Base-by-base conservation (phyloP, 2,329 filamentous ascomycete genomes). In the Cladosporium sp. region DNA sequence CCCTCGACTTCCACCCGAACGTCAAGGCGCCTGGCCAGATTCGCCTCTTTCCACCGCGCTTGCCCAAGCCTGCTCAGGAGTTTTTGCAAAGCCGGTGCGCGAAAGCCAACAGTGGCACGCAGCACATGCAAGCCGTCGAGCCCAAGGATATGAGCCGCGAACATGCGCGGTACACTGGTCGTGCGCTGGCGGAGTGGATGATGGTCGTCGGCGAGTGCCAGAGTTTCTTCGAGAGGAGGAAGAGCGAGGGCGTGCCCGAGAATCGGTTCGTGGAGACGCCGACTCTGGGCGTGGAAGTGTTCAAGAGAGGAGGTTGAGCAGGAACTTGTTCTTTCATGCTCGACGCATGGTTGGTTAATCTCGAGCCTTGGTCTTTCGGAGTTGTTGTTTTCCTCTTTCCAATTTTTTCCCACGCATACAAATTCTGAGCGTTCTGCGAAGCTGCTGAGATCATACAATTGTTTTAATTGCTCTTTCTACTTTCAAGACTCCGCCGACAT, bases 121-220 rank as follows among this genome's bases (percentile, higher is more conserved):
- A 67, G 70, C 55, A 51, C 28, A 36, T 56, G 30, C 59, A 57
- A 4, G 67, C 69, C 38, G 54, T 63, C 5, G 70, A 73, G 60
- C 77, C 78, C 0, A 66, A 59, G 5, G 76, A 76, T 5, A 19
- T 69, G 22, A 73, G 74, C 14, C 66, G 62, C 17, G 72, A 67
- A 3, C 73, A 72, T 5, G 82, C 82, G 61, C 81, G 80, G 60
- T 87, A 93, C 70, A 78, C 83, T 3, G 90, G 90, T 1, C 81
- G 88, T 19, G 87, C 90, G 0, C 78, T 94, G 45, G 89, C 89
- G 0, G 90, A 94, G 72, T 94, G 90, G 90, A 80, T 81, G 19
- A 76, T 89, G 17, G 83, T 93, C 19, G 84, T 92, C 15, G 83
- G 84, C 58, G 90, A 94, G 71, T 90, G 86, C 76, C 90, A 92